A percentile compares a stretch with the other conserved stretches of the same genome.
Conservation (phyloP, 352 stramenopile genomes). For the Phytopythium ostracodes region DNA sequence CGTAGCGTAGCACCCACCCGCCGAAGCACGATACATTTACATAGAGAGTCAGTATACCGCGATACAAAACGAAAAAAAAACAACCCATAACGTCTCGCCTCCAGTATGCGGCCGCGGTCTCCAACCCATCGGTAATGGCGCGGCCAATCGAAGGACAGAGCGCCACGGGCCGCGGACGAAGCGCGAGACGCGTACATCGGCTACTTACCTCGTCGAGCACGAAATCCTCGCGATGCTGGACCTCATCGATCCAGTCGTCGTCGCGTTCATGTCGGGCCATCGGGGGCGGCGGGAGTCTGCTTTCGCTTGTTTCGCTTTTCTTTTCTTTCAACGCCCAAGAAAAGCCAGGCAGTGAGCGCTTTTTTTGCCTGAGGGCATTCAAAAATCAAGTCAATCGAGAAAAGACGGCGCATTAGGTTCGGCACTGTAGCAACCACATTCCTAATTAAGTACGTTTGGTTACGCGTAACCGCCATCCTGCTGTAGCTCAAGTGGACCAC, state of each 20-base stretch:
- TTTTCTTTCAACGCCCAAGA: background rate
- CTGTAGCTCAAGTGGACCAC: too few species aligned
- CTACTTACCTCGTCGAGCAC: conserved; percentile 53
- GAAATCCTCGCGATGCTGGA: conserved; percentile 47
- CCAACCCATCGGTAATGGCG: background rate
- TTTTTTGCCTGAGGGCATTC: too few species aligned
- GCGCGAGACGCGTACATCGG: background rate
- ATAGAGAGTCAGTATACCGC: conserved; percentile 11
- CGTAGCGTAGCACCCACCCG: background rate
- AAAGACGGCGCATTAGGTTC: too few species aligned
- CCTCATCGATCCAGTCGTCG: conserved; percentile 62
- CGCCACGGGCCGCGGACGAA: background rate
- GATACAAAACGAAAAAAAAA: conserved; percentile 3
- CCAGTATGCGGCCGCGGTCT: background rate
- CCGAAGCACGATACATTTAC: background rate
- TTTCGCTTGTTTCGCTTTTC: conserved; percentile 4
- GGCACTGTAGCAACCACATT: too few species aligned
- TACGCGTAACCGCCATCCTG: too few species aligned
- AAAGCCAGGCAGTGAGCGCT: too few species aligned
- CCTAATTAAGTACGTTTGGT: too few species aligned
- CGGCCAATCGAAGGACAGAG: background rate
- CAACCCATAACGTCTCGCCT: conserved; percentile 2
- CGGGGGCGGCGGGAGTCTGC: conserved; percentile 1
- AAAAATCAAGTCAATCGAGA: too few species aligned
- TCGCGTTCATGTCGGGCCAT: conserved; percentile 64